phyloP scores from a whole-genome alignment of 768 basidiomycete species.

The Sarcodon aspratus region DNA sequence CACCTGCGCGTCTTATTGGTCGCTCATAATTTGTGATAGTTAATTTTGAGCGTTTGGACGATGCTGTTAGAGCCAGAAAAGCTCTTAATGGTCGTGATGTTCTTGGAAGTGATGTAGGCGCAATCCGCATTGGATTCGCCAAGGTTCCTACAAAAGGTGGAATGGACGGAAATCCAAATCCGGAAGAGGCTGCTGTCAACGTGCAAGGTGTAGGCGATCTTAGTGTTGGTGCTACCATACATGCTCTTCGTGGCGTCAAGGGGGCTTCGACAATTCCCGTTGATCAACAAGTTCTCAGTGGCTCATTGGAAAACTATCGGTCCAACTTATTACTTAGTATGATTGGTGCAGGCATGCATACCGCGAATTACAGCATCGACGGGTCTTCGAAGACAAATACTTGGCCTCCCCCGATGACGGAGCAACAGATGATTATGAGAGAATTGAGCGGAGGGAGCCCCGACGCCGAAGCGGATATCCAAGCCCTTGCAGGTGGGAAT shows the following conservation, averaged over 20 bases:
- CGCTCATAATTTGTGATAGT: conserved; percentile 31
- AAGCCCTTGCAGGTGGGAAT: conserved; percentile 70
- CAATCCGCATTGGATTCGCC: conserved; percentile 94
- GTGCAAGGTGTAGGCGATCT: conserved; percentile 79
- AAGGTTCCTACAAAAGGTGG: conserved; percentile 91
- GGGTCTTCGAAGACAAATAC: conserved; percentile 49
- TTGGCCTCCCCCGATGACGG: conserved; percentile 71
- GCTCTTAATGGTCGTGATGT: conserved; percentile 94
- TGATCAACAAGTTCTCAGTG: conserved; percentile 88
- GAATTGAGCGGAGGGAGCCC: conserved; percentile 70
- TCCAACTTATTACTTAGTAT: conserved; percentile 85
- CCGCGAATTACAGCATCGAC: conserved; percentile 40
- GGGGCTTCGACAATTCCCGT: conserved; percentile 89
- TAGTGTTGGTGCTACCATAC: conserved; percentile 81
- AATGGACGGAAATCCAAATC: conserved; percentile 43
- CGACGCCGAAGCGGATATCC: conserved; percentile 79
- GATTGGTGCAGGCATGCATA: conserved; percentile 69
- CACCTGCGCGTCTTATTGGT: not conserved
- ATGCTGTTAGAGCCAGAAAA: conserved; percentile 91
- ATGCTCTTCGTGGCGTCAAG: conserved; percentile 77
- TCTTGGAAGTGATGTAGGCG: conserved; percentile 91
- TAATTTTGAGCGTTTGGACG: conserved; percentile 96
- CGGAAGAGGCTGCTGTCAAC: conserved; percentile 55
- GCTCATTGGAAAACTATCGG: conserved; percentile 89
- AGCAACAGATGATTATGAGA: conserved; percentile 95